Evolutionary conservation across 1,284 basidiomycete species (phyloP).

Genomic region (Afroboletus lepidellus): DNA sequence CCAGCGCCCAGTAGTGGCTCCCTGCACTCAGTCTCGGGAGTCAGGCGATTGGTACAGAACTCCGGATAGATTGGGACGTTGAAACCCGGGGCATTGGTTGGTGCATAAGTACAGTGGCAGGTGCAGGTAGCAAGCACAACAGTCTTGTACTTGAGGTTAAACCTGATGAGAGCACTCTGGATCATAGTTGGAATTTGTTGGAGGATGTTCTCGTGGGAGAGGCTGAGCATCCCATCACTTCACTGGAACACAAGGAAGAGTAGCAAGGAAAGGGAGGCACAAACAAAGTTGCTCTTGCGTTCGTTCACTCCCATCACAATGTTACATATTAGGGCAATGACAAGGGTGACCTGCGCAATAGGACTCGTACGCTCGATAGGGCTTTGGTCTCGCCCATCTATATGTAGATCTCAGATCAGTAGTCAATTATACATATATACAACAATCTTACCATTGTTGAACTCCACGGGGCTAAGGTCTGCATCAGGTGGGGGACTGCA

Average conservation of each 20-base stretch:
- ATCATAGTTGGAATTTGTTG: conserved; percentile 8
- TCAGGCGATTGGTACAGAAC: not conserved
- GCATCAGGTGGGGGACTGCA: no score
- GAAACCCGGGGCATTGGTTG: not conserved
- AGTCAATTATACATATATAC: not conserved
- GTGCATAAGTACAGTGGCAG: conserved; percentile 15
- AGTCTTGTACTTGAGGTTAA: conserved; percentile 6
- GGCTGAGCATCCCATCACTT: not conserved
- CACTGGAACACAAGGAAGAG: conserved; percentile 10
- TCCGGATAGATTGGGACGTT: not conserved
- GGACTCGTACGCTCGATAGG: not conserved
- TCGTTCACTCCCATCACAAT: not conserved
- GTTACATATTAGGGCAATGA: not conserved
- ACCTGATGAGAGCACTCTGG: not conserved
- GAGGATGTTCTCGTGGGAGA: not conserved
- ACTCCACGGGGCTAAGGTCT: not conserved
- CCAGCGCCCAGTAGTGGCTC: not conserved
- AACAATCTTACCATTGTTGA: not conserved
- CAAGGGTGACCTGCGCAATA: not conserved
- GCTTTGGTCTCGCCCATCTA: not conserved
- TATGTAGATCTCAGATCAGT: not conserved
- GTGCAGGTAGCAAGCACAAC: conserved; percentile 2
- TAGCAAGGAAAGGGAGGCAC: not conserved
- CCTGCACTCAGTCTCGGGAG: not conserved
- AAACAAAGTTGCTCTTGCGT: not conserved